Conservation (phyloP, 2,329 filamentous ascomycete genomes). For the Cytospora paraplurivora region DNA sequence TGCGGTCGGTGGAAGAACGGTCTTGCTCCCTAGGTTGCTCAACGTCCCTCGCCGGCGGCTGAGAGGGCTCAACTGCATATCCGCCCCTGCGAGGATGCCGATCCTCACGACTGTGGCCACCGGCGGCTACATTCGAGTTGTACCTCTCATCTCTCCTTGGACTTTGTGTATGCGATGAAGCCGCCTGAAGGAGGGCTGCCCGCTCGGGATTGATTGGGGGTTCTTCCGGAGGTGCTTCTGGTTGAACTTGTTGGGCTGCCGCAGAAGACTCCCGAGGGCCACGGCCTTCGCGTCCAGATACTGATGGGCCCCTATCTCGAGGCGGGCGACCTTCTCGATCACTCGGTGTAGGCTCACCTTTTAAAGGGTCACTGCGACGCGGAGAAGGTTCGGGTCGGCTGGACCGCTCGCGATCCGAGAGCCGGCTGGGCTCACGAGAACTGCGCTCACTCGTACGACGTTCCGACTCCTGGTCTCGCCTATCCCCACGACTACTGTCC, state of each 20-base stretch:
- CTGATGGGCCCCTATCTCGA: conserved; percentile 43
- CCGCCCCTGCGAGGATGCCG: conserved; percentile 42
- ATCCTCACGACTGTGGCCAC: conserved; percentile 49
- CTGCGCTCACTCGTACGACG: conserved; percentile 45
- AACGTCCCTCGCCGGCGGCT: conserved; percentile 31
- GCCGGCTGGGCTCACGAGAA: conserved; percentile 41
- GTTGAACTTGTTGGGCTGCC: conserved; percentile 15
- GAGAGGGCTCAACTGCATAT: conserved; percentile 20
- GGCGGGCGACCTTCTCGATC: conserved; percentile 37
- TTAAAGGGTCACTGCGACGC: conserved; percentile 34
- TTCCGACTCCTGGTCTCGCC: conserved; percentile 47
- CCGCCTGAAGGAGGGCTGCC: conserved; percentile 50
- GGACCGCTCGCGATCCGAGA: conserved; percentile 44
- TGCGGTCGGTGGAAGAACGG: conserved; percentile 39
- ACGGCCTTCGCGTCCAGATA: conserved; percentile 31
- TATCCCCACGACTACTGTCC: conserved; percentile 30
- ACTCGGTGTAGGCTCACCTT: conserved; percentile 37
- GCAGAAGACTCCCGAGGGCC: conserved; percentile 31
- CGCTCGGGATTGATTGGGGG: conserved; percentile 59
- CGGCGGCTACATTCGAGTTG: conserved; percentile 38
- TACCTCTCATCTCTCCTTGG: conserved; percentile 49
- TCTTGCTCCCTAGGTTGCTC: conserved; percentile 32
- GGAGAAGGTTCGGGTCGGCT: conserved; percentile 37
- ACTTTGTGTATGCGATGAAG: conserved; percentile 48
- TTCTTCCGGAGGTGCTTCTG: conserved; percentile 41